Conservation (phyloP, 805 yeast genomes). For the Millerozyma acaciae region DNA sequence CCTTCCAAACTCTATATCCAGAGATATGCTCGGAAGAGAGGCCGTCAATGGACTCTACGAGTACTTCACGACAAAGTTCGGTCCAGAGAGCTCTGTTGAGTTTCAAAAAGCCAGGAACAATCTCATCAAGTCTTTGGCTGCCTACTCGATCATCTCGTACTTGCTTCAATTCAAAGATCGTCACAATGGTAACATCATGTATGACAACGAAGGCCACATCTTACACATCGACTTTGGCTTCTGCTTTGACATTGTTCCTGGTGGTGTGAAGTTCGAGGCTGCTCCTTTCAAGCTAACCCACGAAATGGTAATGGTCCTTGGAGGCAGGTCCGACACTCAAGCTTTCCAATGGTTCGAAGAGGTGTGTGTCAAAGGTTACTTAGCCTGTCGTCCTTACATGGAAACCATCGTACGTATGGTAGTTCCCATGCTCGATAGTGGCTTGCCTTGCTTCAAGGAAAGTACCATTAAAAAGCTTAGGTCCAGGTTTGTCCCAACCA, state of each 20-base stretch:
- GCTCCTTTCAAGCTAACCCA: slow-evolving; percentile 95
- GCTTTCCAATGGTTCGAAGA: slow-evolving; percentile 94
- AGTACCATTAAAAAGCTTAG: slow-evolving; percentile 76
- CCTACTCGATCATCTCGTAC: slow-evolving; percentile 88
- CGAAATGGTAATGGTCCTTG: slow-evolving; percentile 95
- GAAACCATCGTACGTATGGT: slow-evolving; percentile 83
- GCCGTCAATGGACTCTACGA: slow-evolving; percentile 96
- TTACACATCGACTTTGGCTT: slow-evolving; percentile 97
- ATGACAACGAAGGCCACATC: slow-evolving; percentile 91
- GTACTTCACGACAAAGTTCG: slow-evolving; percentile 86
- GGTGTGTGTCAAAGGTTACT: slow-evolving; percentile 85
- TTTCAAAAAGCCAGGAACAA: slow-evolving; percentile 91
- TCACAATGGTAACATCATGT: slow-evolving; percentile 97
- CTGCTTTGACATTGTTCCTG: slow-evolving; percentile 98
- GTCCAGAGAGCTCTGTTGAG: slow-evolving; percentile 86
- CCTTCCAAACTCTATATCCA: slow-evolving; percentile 86
- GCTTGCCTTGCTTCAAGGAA: slow-evolving; percentile 93
- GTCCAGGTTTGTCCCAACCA: slow-evolving; percentile 74
- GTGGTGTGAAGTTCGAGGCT: slow-evolving; percentile 97
- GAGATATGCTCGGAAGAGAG: slow-evolving; percentile 98
- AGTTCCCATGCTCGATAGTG: slow-evolving; percentile 89
- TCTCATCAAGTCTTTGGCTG: slow-evolving; percentile 90
- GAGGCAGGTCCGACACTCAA: slow-evolving; percentile 82
- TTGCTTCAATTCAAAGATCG: slow-evolving; percentile 92
- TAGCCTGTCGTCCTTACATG: slow-evolving; percentile 84